These are phyloP conservation scores for Ochetophila trinervis DNA, from an alignment of 306 rosid species.

Conservation along the genomic window DNA sequence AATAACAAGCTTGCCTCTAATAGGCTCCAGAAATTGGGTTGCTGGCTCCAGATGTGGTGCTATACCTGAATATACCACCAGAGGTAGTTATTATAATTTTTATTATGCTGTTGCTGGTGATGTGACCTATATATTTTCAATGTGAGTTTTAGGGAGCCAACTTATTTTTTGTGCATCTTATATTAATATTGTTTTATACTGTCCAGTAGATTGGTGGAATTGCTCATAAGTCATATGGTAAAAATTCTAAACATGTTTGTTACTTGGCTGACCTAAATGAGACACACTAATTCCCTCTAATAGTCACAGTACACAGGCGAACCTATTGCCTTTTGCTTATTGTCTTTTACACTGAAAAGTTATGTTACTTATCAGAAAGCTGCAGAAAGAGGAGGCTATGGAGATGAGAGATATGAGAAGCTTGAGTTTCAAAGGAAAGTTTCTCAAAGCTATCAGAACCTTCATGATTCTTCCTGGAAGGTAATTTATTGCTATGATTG, in stretches of 20 bases:
- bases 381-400: conserved; percentile 87
- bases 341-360: neutral
- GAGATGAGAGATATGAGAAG: conserved; percentile 92
- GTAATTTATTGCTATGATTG: conserved; percentile 33
- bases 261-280: neutral
- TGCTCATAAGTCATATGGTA: too few species aligned
- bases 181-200: too few species aligned
- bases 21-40: conserved; percentile 89
- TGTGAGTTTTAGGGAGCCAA: neutral
- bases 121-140: neutral
- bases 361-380: conserved; percentile 63
- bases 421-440: conserved; percentile 75
- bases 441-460: conserved; percentile 53
- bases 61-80: conserved; percentile 83
- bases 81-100: conserved; percentile 45
- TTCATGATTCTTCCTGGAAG: conserved; percentile 74
- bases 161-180: neutral
- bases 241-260: too few species aligned
- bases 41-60: conserved; percentile 72
- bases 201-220: too few species aligned
- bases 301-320: too few species aligned
- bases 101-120: neutral
- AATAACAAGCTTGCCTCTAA: conserved; percentile 26
- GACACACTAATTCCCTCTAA: too few species aligned
- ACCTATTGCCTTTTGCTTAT: neutral